Evolutionary conservation across 129 eudicot species (phyloP).

Genomic region (Chrysanthemum makinoi): DNA sequence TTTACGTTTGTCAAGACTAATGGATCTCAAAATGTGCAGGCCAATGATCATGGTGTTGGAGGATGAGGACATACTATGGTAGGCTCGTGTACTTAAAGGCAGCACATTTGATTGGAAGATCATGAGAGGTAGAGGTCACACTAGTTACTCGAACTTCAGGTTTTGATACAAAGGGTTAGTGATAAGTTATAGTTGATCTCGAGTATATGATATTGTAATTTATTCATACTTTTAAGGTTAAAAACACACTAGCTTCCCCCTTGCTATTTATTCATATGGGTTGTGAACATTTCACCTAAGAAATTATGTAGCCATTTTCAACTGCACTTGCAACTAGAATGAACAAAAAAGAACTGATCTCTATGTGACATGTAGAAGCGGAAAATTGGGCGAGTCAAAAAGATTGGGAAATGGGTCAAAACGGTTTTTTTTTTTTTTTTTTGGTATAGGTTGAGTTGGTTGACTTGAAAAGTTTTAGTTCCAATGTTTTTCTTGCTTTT

Average conservation of each 20-base stretch:
- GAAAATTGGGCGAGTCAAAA: not conserved
- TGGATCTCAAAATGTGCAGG: conserved; percentile 1
- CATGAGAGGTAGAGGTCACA: conserved; percentile 7
- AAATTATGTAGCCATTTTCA: not conserved
- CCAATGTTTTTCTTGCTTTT: too few species aligned
- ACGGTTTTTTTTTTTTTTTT: not conserved
- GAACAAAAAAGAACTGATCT: not conserved
- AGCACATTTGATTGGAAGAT: not conserved
- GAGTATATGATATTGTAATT: conserved; percentile 19
- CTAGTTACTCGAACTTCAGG: not conserved
- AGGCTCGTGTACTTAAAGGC: not conserved
- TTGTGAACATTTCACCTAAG: conserved; percentile 1
- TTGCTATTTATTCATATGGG: conserved; percentile 6
- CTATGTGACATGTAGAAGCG: not conserved
- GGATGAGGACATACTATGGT: not conserved
- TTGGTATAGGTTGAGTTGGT: too few species aligned
- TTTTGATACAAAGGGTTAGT: conserved; percentile 4
- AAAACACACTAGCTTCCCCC: not conserved
- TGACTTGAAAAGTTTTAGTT: too few species aligned
- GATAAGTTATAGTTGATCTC: not conserved
- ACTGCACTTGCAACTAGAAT: not conserved
- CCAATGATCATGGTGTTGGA: conserved; percentile 3
- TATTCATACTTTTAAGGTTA: conserved; percentile 22
- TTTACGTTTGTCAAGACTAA: not conserved
- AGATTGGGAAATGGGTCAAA: not conserved